Evolutionary conservation across 805 yeast species (phyloP), one percentile per base, ranked within the genome.

Genomic region (Yarrowia sp.): DNA sequence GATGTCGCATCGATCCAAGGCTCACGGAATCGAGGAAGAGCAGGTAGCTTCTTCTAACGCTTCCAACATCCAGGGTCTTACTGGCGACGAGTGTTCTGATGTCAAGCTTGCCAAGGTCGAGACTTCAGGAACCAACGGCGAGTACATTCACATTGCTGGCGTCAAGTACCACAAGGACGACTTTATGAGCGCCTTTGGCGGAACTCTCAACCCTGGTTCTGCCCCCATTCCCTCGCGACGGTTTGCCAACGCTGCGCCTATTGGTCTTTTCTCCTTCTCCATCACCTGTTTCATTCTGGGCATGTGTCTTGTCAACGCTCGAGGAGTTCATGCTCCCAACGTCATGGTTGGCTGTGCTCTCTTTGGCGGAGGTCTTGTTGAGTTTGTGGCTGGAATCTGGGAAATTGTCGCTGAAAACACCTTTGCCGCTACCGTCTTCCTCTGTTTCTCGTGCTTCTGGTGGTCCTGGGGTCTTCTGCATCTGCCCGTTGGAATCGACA

Each of bases 351-450:
- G 89, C 16, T 77, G 84, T 70, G 88, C 89, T 10, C 80, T 82
- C 70, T 86, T 86, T 74, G 86, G 86, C 75, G 90, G 89, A 45
- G 90, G 89, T 8, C 77, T 83, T 9, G 82, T 86, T 49, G 89
- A 86, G 74, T 76, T 85, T 59, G 75, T 86, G 43, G 89, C 89
- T 36, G 89, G 89, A 67, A 84, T 86, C 86, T 86, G 88, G 83
- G 89, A 86, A 74, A 81, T 86, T 77, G 86, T 86, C n/a, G 80
- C 83, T 36, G 89, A 87, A 71, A 85, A 85, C 77, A 84, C 89
- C 48, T 86, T 87, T 78, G 89, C 88, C 82, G 88, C 85, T 50
- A 79, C 85, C 77, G 82, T 45, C 70, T 78, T 87, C 43, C 42
- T 48, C 58, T 35, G 45, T 15, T 81, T 42, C 71, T 90, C 88